Evolutionary conservation across 208 protist genomes (phyloP).

Genomic region (Borovskyia barvae): DNA sequence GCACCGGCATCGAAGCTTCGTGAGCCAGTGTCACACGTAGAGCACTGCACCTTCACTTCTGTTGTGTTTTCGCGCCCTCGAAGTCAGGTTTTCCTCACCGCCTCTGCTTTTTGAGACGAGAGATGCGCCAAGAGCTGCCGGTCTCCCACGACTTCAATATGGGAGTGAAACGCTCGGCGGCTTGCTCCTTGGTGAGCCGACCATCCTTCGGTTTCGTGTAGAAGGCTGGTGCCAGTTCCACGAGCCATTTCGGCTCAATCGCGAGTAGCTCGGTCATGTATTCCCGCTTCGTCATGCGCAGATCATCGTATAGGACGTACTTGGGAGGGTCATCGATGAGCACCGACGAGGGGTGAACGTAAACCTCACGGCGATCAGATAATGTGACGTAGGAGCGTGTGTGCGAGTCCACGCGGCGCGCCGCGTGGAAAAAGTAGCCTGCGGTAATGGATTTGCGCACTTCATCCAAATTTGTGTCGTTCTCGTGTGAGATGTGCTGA

Average conservation of each 20-base stretch:
- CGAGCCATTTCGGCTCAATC: constrained; percentile 94
- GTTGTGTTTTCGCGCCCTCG: background rate
- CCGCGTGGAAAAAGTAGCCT: constrained; percentile 98
- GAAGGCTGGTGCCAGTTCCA: constrained; percentile 94
- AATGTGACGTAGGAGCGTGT: constrained; percentile 81
- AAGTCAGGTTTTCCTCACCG: constrained; percentile 34
- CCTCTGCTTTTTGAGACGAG: constrained; percentile 50
- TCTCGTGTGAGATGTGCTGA: constrained; percentile 93
- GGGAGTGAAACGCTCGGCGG: constrained; percentile 80
- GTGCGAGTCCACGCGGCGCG: constrained; percentile 85
- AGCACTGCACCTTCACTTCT: background rate
- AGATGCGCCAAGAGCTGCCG: constrained; percentile 89
- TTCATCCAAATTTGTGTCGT: constrained; percentile 78
- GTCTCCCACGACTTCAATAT: constrained; percentile 87
- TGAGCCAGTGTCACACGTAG: too few species aligned
- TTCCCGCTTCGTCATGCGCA: constrained; percentile 96
- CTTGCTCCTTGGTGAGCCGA: constrained; percentile 75
- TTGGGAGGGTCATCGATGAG: constrained; percentile 87
- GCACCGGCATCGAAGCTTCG: too few species aligned
- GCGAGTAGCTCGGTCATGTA: constrained; percentile 96
- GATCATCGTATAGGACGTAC: constrained; percentile 98
- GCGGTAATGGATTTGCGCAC: constrained; percentile 95
- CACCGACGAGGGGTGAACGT: constrained; percentile 84
- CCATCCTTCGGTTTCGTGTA: constrained; percentile 77
- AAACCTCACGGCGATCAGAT: constrained; percentile 87